Conservation (phyloP, 306 rosid species). For the Prunus kanzakura region DNA sequence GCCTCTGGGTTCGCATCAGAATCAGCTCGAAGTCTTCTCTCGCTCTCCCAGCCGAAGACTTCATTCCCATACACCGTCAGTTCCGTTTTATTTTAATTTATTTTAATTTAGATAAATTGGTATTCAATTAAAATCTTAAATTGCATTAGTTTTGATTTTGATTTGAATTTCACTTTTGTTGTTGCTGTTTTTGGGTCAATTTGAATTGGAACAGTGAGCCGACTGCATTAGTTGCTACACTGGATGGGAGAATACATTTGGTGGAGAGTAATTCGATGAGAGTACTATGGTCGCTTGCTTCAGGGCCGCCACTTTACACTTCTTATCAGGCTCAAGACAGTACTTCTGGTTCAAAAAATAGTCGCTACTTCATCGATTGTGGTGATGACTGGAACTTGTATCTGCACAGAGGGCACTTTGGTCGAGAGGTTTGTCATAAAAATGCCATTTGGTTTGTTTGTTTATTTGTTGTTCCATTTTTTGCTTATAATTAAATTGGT, state of each 20-base stretch:
- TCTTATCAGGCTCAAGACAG: conserved; percentile 58
- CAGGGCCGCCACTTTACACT: conserved; percentile 60
- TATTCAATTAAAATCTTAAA: neutral
- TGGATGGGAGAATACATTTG: conserved; percentile 64
- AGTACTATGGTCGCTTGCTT: conserved; percentile 62
- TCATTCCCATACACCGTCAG: conserved; percentile 48
- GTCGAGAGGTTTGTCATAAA: conserved; percentile 52
- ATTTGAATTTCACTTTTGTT: neutral
- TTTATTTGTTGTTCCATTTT: conserved; percentile 5
- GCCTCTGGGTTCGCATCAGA: neutral
- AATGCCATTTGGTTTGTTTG: neutral
- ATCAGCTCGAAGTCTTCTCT: conserved; percentile 6
- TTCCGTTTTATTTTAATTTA: neutral
- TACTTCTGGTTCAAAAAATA: conserved; percentile 16
- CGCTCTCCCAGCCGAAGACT: conserved; percentile 46
- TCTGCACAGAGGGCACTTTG: conserved; percentile 42
- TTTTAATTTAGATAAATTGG: neutral
- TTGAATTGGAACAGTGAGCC: conserved; percentile 24
- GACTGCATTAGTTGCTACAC: conserved; percentile 49
- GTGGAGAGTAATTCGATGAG: conserved; percentile 45
- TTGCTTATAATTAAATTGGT: neutral
- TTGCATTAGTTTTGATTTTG: neutral
- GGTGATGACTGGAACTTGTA: conserved; percentile 80
- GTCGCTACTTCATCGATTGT: conserved; percentile 45
- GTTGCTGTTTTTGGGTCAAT: conserved; percentile 9